Evolutionary conservation across 2,329 filamentous ascomycete species (phyloP).

Genomic region (Lecanicillium sp.): DNA sequence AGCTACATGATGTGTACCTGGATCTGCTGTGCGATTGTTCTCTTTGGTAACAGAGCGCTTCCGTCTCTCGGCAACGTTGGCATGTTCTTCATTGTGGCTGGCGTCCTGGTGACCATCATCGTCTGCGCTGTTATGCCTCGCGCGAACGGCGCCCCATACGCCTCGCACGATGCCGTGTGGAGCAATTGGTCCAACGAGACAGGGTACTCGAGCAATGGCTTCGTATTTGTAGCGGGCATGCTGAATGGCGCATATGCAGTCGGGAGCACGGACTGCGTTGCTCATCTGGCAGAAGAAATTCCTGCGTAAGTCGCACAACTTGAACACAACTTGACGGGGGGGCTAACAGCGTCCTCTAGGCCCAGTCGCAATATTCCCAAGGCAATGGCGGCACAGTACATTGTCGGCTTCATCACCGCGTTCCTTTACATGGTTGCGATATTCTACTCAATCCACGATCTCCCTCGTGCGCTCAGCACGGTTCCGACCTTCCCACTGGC

Average conservation of each 20-base stretch:
- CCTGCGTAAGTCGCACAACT: slow-evolving; percentile 26
- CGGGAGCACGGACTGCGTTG: slow-evolving; percentile 59
- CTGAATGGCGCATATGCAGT: slow-evolving; percentile 64
- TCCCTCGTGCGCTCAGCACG: slow-evolving; percentile 39
- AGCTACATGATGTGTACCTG: slow-evolving; percentile 35
- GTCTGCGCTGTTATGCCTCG: slow-evolving; percentile 47
- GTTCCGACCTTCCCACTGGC: slow-evolving; percentile 48
- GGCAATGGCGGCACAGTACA: slow-evolving; percentile 37
- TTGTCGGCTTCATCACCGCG: slow-evolving; percentile 36
- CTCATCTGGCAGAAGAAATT: slow-evolving; percentile 61
- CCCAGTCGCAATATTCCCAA: slow-evolving; percentile 38
- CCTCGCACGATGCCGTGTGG: slow-evolving; percentile 35
- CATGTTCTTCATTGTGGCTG: slow-evolving; percentile 41
- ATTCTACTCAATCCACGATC: slow-evolving; percentile 45
- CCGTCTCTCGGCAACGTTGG: slow-evolving; percentile 50
- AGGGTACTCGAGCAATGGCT: slow-evolving; percentile 33
- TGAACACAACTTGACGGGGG: background rate
- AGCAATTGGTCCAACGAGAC: slow-evolving; percentile 32
- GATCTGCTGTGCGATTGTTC: slow-evolving; percentile 33
- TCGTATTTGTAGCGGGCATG: slow-evolving; percentile 37
- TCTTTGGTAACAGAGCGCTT: slow-evolving; percentile 49
- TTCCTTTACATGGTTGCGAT: slow-evolving; percentile 38
- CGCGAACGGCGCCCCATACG: slow-evolving; percentile 23
- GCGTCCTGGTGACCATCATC: slow-evolving; percentile 49
- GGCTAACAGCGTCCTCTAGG: background rate